Evolutionary conservation across 345 rosid genomes (phyloP).

Genomic region (Xanthoceras sorbifolium): DNA sequence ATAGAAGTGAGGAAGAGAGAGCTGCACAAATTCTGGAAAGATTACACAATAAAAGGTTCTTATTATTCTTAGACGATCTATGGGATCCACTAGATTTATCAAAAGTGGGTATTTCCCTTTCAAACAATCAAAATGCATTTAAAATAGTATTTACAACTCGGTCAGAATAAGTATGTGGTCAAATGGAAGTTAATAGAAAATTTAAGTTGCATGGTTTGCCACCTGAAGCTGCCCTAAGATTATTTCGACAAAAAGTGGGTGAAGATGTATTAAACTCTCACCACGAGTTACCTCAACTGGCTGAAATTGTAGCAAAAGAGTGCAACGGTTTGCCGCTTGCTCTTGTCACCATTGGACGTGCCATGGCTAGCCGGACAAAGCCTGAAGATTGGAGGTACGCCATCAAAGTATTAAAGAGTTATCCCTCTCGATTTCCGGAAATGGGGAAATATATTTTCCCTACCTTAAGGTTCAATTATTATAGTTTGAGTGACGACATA

Average conservation of each 20-base stretch:
- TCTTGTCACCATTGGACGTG: not conserved
- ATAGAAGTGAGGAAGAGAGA: too few relatives aligned
- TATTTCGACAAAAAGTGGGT: not conserved
- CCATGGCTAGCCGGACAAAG: not conserved
- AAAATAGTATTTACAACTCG: slow-evolving; percentile 8
- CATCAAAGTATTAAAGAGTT: not conserved
- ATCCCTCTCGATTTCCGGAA: not conserved
- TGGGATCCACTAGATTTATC: too few relatives aligned
- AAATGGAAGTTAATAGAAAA: not conserved
- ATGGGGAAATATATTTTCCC: not conserved
- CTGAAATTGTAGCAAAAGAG: not conserved
- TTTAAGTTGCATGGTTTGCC: not conserved
- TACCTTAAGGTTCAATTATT: not conserved
- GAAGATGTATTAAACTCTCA: not conserved
- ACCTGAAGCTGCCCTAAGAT: not conserved
- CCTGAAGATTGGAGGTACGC: not conserved
- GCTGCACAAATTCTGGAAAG: too few relatives aligned
- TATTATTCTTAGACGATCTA: too few relatives aligned
- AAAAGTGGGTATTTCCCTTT: not conserved
- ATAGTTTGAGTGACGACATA: too few relatives aligned
- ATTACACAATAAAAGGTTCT: too few relatives aligned
- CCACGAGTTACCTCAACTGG: not conserved
- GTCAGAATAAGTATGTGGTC: not conserved
- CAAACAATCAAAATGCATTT: not conserved
- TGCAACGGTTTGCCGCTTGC: not conserved